Conservation (phyloP, 1,284 basidiomycete genomes). For the Moniliophthora roreri region DNA sequence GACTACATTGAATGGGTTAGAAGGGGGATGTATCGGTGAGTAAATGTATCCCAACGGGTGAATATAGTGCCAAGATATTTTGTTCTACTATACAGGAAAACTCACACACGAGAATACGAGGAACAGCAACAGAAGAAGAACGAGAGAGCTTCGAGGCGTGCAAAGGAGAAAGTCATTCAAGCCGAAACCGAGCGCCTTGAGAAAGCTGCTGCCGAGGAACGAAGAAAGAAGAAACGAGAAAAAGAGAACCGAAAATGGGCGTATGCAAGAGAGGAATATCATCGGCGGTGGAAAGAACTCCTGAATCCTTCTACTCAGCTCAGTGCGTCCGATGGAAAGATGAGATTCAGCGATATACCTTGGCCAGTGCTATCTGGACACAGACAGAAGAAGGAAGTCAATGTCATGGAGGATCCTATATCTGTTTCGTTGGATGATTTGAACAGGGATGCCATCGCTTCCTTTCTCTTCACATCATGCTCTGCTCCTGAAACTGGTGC, state of each 20-base stretch:
- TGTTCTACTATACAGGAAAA: conserved; percentile 43
- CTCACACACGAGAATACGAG: conserved; percentile 64
- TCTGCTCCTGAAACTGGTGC: conserved; percentile 12
- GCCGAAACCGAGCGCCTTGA: conserved; percentile 55
- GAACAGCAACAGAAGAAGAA: conserved; percentile 59
- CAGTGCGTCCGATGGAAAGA: conserved; percentile 17
- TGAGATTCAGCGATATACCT: conserved; percentile 68
- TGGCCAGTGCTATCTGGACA: conserved; percentile 67
- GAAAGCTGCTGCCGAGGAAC: conserved; percentile 49
- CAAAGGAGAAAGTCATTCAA: conserved; percentile 52
- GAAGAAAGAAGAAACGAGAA: conserved; percentile 42
- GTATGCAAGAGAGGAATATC: conserved; percentile 54
- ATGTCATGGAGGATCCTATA: conserved; percentile 8
- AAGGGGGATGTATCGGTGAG: conserved; percentile 76
- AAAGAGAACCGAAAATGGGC: conserved; percentile 41
- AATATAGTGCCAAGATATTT: background rate
- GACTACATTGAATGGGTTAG: conserved; percentile 82
- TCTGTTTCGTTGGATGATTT: conserved; percentile 48
- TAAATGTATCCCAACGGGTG: too few species aligned
- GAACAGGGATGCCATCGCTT: conserved; percentile 54
- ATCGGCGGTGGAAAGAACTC: conserved; percentile 56
- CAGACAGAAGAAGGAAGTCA: conserved; percentile 22
- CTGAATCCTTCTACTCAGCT: conserved; percentile 40
- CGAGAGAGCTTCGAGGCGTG: conserved; percentile 44
- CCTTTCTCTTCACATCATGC: conserved; percentile 54